Evolutionary conservation across 345 rosid genomes (phyloP).

Genomic region (Gossypium stocksii): DNA sequence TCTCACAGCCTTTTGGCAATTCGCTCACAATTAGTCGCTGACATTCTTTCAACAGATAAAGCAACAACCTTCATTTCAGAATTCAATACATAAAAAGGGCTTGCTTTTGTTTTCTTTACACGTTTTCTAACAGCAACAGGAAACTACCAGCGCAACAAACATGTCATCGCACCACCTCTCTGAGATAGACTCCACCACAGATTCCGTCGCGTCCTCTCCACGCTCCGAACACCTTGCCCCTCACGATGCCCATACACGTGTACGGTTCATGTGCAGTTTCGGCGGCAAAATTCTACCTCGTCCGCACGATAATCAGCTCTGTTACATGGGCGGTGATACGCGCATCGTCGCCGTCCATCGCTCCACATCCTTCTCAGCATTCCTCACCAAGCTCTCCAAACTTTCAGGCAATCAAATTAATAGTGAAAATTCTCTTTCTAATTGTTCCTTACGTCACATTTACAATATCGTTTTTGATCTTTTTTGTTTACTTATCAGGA

Average conservation of each 20-base stretch:
- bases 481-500: conserved; percentile 34
- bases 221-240: conserved; percentile 56
- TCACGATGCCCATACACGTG: conserved; percentile 34
- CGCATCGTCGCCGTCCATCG: conserved; percentile 82
- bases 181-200: conserved; percentile 60
- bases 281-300: conserved; percentile 96
- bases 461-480: conserved; percentile 4
- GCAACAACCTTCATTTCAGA: not conserved
- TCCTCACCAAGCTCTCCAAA: conserved; percentile 68
- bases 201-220: conserved; percentile 71
- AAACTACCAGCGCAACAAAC: not conserved
- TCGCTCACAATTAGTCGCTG: not conserved
- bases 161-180: conserved; percentile 64
- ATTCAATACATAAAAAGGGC: not conserved
- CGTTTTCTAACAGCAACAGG: not conserved
- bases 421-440: not conserved
- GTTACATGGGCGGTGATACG: conserved; percentile 93
- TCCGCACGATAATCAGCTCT: conserved; percentile 85
- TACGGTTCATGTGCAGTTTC: conserved; percentile 91
- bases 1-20: not conserved
- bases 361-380: conserved; percentile 50
- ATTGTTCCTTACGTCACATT: not conserved
- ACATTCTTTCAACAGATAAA: conserved; percentile 1
- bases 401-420: conserved; percentile 46
- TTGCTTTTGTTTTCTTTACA: not conserved